Percentiles rank a stretch among this genome's conserved stretches.
phyloP scores from a whole-genome alignment of 768 basidiomycete species.

The Trametes elegans region DNA sequence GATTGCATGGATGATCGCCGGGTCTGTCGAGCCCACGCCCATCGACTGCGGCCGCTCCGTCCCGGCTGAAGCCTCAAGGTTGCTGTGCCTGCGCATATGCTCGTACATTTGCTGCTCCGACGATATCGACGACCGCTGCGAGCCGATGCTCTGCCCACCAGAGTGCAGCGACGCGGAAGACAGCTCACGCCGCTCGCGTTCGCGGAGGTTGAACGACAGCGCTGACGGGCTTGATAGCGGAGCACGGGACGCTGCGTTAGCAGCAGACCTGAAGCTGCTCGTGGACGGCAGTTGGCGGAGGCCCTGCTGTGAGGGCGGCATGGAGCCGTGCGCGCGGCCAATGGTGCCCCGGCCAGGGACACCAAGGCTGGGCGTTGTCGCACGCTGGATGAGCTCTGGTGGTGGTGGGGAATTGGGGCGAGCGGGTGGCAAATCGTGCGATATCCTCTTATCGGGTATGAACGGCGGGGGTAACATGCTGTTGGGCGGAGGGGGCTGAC shows the following conservation, averaged over 20 bases:
- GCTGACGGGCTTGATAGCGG: slow-evolving; percentile 42
- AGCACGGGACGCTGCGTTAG: slow-evolving; percentile 55
- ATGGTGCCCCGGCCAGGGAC: slow-evolving; percentile 49
- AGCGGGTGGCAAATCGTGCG: slow-evolving; percentile 69
- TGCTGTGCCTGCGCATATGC: slow-evolving; percentile 39
- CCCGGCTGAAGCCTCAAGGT: slow-evolving; percentile 5
- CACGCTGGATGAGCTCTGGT: slow-evolving; percentile 86
- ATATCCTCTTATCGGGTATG: slow-evolving; percentile 66
- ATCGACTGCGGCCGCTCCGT: slow-evolving; percentile 23
- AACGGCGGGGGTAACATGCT: slow-evolving; percentile 74
- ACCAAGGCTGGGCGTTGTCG: slow-evolving; percentile 82
- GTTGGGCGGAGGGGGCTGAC: slow-evolving; percentile 69
- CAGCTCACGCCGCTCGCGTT: slow-evolving; percentile 53
- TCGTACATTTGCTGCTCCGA: slow-evolving; percentile 65
- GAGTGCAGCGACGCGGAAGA: slow-evolving; percentile 72
- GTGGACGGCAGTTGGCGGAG: slow-evolving; percentile 75
- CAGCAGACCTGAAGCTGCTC: slow-evolving; percentile 79
- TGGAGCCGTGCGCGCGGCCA: slow-evolving; percentile 61
- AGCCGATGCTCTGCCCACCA: slow-evolving; percentile 57
- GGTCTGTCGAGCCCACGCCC: slow-evolving; percentile 68
- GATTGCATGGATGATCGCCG: slow-evolving; percentile 89
- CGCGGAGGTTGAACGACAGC: slow-evolving; percentile 50
- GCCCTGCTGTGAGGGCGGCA: slow-evolving; percentile 66
- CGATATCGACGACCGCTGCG: slow-evolving; percentile 80
- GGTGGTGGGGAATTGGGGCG: slow-evolving; percentile 93